A percentile compares a stretch with the other conserved stretches of the same genome.
These are phyloP conservation scores for Mycotypha africana DNA, from an alignment of 371 early-diverging fungal species.

Conservation along the genomic window DNA sequence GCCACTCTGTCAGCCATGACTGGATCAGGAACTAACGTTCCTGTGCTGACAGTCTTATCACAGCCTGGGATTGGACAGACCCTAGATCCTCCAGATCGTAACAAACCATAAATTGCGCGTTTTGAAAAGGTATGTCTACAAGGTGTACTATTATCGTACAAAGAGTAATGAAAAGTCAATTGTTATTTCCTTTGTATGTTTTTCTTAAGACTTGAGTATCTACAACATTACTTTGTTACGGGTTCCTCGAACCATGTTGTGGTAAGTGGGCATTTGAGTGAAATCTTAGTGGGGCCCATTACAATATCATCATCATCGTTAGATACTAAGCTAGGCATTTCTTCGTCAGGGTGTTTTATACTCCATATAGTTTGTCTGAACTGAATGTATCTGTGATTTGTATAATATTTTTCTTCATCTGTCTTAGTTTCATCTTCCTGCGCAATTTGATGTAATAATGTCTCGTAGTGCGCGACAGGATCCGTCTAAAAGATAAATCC, in stretches of 20 bases:
- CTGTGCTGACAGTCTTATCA: neutral
- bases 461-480: constrained; percentile 1
- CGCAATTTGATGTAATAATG: neutral
- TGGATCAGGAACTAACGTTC: constrained; percentile 4
- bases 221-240: constrained; percentile 16
- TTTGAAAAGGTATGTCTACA: constrained; percentile 38
- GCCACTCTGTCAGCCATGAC: constrained; percentile 21
- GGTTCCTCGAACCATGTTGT: constrained; percentile 29
- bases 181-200: constrained; percentile 1
- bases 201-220: no score
- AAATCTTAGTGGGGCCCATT: constrained; percentile 23
- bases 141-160: constrained; percentile 10
- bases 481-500: constrained; percentile 9
- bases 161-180: neutral
- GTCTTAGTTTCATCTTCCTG: neutral
- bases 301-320: constrained; percentile 32
- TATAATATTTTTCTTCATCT: constrained; percentile 5
- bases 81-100: constrained; percentile 1
- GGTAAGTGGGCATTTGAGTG: constrained; percentile 38
- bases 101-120: constrained; percentile 14
- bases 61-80: constrained; percentile 33
- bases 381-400: neutral
- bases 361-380: constrained; percentile 23
- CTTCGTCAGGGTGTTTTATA: constrained; percentile 29
- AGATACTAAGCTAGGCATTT: constrained; percentile 18